Conservation (phyloP, 495 filamentous ascomycete species). For the Penicillium coffeae region DNA sequence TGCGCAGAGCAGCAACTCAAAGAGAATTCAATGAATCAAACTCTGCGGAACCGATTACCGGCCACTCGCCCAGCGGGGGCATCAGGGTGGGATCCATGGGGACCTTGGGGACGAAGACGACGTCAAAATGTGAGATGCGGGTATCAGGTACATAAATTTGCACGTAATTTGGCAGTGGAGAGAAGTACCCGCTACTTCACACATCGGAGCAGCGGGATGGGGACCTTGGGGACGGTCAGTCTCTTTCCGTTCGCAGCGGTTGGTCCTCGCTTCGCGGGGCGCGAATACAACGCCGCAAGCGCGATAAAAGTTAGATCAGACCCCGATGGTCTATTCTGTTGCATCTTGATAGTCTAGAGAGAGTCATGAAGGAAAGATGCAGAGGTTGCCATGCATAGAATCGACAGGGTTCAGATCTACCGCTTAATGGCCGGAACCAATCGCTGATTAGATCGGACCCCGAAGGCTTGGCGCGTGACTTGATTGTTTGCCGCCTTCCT, state of each 20-base stretch:
- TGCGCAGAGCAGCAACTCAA: neutral
- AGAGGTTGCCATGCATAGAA: too few relatives aligned
- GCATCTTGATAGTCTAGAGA: neutral
- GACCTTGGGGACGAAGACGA: conserved; percentile 27
- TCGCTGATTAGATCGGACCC: too few relatives aligned
- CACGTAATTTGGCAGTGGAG: neutral
- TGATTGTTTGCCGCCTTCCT: too few relatives aligned
- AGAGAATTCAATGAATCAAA: conserved; percentile 10
- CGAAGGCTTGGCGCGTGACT: too few relatives aligned
- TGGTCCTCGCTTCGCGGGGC: conserved; percentile 15
- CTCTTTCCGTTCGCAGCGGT: conserved; percentile 18
- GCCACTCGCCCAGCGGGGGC: conserved; percentile 9
- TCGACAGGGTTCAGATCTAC: too few relatives aligned
- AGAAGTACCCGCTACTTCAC: conserved; percentile 17
- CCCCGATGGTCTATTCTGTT: neutral
- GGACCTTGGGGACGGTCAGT: conserved; percentile 39
- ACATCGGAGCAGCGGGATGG: conserved; percentile 11
- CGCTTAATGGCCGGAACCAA: too few relatives aligned
- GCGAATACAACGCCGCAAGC: neutral
- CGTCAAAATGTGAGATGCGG: conserved; percentile 8
- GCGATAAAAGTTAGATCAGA: neutral
- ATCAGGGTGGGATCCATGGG: conserved; percentile 20
- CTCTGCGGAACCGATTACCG: conserved; percentile 15
- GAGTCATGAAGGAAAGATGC: too few relatives aligned
- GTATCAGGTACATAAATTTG: conserved; percentile 15